phyloP scores from a whole-genome alignment of 2,329 filamentous ascomycete species.

The Penicillium sp. region DNA sequence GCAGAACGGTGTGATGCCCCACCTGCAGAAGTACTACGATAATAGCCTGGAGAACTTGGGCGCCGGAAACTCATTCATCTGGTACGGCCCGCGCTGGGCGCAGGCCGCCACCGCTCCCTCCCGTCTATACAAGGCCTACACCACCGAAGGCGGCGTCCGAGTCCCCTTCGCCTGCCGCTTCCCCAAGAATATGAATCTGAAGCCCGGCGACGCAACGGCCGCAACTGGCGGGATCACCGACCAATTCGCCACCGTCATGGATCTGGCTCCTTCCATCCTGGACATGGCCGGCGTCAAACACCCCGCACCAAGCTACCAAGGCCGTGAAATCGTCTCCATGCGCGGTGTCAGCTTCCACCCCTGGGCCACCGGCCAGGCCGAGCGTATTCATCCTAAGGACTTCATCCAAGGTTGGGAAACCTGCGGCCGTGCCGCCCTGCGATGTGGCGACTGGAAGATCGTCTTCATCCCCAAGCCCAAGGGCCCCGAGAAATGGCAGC shows the following conservation, averaged over 20 bases:
- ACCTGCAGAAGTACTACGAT: constrained; percentile 58
- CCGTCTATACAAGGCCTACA: constrained; percentile 51
- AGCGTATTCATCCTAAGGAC: constrained; percentile 51
- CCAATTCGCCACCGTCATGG: constrained; percentile 55
- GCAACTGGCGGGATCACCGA: constrained; percentile 44
- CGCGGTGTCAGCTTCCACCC: constrained; percentile 50
- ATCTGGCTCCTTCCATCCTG: constrained; percentile 49
- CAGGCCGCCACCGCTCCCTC: constrained; percentile 54
- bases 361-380: constrained; percentile 36
- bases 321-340: constrained; percentile 52
- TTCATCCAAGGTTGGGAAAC: constrained; percentile 59
- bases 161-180: constrained; percentile 53
- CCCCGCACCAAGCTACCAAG: constrained; percentile 54
- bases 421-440: constrained; percentile 54
- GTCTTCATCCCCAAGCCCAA: constrained; percentile 58
- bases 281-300: constrained; percentile 47
- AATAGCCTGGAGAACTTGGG: constrained; percentile 60
- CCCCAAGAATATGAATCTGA: constrained; percentile 28
- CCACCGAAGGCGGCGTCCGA: constrained; percentile 52
- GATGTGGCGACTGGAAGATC: constrained; percentile 58
- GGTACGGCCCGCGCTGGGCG: constrained; percentile 60
- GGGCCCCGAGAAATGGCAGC: constrained; percentile 56
- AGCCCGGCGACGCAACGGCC: constrained; percentile 21
- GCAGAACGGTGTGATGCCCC: constrained; percentile 53
- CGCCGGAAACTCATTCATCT: constrained; percentile 57